Base-by-base conservation (phyloP, 352 stramenopile species). In the Phytophthora fragariae region DNA sequence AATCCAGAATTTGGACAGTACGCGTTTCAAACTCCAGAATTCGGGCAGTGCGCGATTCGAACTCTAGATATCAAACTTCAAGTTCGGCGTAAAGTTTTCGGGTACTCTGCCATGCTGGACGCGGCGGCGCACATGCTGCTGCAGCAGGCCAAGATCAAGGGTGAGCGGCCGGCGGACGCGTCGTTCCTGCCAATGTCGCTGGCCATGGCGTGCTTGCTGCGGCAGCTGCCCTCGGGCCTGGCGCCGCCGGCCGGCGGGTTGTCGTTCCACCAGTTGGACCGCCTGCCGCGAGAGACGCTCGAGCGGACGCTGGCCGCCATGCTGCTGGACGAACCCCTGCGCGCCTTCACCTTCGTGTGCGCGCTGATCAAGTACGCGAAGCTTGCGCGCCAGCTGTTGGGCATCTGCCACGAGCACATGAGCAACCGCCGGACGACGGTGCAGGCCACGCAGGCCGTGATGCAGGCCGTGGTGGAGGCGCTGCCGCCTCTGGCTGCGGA, bases 161-260 rank as follows among this genome's bases (percentile, higher is more conserved):
- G 76, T 14, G 79, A 86, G 61, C 58, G 29, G 0, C 83, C 84
- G 0, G 39, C n/a, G 3, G 84, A 90, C 46, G 65, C 11, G 0
- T 88, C 83, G 2, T 92, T 92, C 69, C 58, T 92, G 53, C 82
- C 81, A 39, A 49, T 90, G 5, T 83, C 81, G n/a, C 65, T 92
- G 24, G 70, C 75, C 0, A 33, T 89, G 35, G 72, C 83, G 21
- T 88, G 85, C 68, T 31, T 92, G 14, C 41, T 85, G 55, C 79
- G 75, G 0, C 83, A 89, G 35, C 72, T 85, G n/a, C 84, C 84
- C 2, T 52, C 69, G 2, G 79, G 79, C 3, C 44, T 91, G 12
- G 76, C 80, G 35, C 81, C 82, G 12, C 78, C 78, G 1, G 59
- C 69, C 2, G 76, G 72, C 1, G 61, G 70, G 14, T 37, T 85